These are phyloP conservation scores for Carnegiea gigantea DNA, from an alignment of 179 eudicot species.

Conservation along the genomic window DNA sequence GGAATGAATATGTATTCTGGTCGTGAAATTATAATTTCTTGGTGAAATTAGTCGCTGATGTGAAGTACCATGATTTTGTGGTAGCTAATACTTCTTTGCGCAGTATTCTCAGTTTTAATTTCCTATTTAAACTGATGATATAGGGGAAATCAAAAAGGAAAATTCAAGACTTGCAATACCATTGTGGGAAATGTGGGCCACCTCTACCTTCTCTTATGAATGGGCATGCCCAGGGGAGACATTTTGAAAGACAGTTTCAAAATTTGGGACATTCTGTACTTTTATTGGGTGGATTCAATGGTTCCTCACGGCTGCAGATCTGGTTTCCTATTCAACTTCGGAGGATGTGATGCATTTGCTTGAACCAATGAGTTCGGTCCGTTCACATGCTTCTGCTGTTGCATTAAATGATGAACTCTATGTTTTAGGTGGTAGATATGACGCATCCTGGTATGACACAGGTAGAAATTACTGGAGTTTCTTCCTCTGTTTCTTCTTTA, in stretches of 20 bases:
- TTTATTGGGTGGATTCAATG: conserved; percentile 86
- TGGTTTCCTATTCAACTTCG: conserved; percentile 60
- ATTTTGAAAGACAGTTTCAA: conserved; percentile 27
- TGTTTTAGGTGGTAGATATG: conserved; percentile 79
- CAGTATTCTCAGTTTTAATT: no score
- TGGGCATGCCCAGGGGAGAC: conserved; percentile 28
- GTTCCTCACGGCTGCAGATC: conserved; percentile 53
- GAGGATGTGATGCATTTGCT: conserved; percentile 50
- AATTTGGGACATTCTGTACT: conserved; percentile 45
- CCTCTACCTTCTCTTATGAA: conserved; percentile 28
- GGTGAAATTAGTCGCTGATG: neutral
- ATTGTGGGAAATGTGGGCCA: conserved; percentile 29
- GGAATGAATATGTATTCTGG: neutral
- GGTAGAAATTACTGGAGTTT: conserved; percentile 39
- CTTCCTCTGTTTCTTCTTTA: conserved; percentile 9
- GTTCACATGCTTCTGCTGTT: conserved; percentile 68
- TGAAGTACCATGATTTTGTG: neutral
- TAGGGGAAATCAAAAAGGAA: conserved; percentile 59
- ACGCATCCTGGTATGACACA: conserved; percentile 68
- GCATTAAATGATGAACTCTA: conserved; percentile 51
- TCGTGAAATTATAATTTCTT: neutral
- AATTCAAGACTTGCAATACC: conserved; percentile 39
- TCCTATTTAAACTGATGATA: neutral
- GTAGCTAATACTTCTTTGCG: neutral
- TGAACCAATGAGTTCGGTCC: conserved; percentile 56